Conservation (phyloP, 2,329 filamentous ascomycete species). For the Proliferodiscus dingleyae region DNA sequence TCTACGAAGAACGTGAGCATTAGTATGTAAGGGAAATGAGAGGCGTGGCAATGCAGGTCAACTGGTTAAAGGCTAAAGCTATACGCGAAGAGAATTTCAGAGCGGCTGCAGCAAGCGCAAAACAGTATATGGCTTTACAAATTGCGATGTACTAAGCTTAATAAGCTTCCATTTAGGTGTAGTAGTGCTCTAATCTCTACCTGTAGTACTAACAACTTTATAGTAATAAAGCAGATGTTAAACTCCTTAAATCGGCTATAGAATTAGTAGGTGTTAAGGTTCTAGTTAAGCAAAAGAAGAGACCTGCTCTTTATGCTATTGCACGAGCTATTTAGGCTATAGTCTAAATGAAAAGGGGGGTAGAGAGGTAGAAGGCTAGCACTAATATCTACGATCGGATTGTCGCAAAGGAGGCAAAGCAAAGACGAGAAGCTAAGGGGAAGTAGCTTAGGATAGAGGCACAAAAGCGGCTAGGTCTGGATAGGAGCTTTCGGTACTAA, state of each 20-base stretch:
- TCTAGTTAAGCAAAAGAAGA: conserved; percentile 11
- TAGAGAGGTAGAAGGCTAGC: conserved; percentile 44
- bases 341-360: conserved; percentile 45
- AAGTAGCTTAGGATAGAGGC: background rate
- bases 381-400: conserved; percentile 39
- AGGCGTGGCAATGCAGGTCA: conserved; percentile 82
- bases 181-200: conserved; percentile 7
- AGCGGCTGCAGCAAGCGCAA: conserved; percentile 76
- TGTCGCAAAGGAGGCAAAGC: conserved; percentile 24
- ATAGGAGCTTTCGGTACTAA: background rate
- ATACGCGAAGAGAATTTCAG: conserved; percentile 77
- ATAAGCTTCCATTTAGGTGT: conserved; percentile 58
- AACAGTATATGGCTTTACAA: conserved; percentile 74
- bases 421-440: conserved; percentile 14
- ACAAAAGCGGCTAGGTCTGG: background rate
- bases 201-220: conserved; percentile 18
- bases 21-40: conserved; percentile 71
- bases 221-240: conserved; percentile 89
- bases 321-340: conserved; percentile 44
- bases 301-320: conserved; percentile 39
- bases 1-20: conserved; percentile 45
- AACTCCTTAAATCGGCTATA: conserved; percentile 79
- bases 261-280: conserved; percentile 66
- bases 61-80: conserved; percentile 80
- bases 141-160: conserved; percentile 83